These are phyloP conservation scores for Radiomyces spectabilis DNA, from an alignment of 192 early-diverging fungal species.

Conservation along the genomic window DNA sequence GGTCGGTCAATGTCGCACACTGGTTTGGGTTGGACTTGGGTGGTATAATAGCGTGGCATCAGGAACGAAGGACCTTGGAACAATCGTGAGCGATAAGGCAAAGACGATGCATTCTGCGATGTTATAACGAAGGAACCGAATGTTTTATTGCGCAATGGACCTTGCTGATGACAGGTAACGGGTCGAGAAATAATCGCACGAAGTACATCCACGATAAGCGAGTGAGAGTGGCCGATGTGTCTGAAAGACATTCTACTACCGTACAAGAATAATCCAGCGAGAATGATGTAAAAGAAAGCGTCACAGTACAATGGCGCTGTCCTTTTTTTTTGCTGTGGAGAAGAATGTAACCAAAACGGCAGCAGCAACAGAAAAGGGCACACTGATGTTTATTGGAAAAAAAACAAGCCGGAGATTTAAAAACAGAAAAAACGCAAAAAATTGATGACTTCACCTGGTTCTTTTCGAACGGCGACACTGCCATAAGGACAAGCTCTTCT, in stretches of 20 bases:
- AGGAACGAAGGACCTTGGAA: too few species aligned
- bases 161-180: not conserved
- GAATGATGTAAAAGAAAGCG: not conserved
- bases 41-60: not conserved
- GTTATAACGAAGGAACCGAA: not conserved
- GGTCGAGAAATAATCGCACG: constrained; percentile 17
- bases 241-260: not conserved
- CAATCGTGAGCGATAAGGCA: too few species aligned
- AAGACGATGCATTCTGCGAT: too few species aligned
- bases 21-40: not conserved
- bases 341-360: too few species aligned
- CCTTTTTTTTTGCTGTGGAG: too few species aligned
- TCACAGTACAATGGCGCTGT: not conserved
- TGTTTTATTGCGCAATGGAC: not conserved
- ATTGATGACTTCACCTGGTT: too few species aligned
- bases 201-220: constrained; percentile 11
- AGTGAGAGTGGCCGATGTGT: not conserved
- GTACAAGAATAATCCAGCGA: not conserved
- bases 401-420: not conserved
- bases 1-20: too few species aligned
- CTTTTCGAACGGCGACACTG: too few species aligned
- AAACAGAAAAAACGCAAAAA: not conserved
- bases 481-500: too few species aligned
- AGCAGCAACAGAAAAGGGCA: not conserved
- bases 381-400: too few species aligned